Base-by-base conservation (phyloP, 2,329 filamentous ascomycete species). In the Colletotrichum navitas region DNA sequence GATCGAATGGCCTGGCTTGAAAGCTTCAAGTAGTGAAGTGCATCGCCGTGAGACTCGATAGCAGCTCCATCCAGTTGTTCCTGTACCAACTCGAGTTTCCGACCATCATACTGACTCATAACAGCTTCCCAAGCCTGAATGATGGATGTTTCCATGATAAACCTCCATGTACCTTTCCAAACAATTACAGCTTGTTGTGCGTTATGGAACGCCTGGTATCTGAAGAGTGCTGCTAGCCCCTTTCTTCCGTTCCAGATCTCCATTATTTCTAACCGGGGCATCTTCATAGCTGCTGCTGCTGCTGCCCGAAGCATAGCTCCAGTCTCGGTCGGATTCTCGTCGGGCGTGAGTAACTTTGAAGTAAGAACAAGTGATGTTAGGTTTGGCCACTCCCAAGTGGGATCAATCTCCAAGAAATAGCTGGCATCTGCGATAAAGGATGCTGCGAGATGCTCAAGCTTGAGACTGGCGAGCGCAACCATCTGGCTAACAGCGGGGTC, bases 21-120 rank as follows among this genome's bases (percentile, higher is more conserved):
- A 73, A 81, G 77, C 75, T 39, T 75, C 58, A 81, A 71, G 65
- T 76, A 63, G 60, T 73, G 72, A 64, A 80, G 77, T 59, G 78
- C 77, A 77, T 81, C 78, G 61, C 74, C 79, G 63, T 79, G 78
- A 73, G 74, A 77, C 68, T 76, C 76, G 68, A 80, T 77, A 72
- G 29, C 65, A 76, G 65, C 69, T 64, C 71, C 70, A 72, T 77
- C 73, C 64, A 79, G 63, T 63, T 14, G 47, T 67, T 79, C 71
- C 58, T 77, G 32, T 34, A 74, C 68, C 10, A 78, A 29, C 68
- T 61, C 29, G 62, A 76, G 71, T 63, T 71, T 72, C 70, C 72
- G 55, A 52, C 67, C 63, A 56, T 51, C 66, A 73, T 75, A 66
- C 70, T 75, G 70, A 56, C 74, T 63, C 52, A 77, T 55, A 10